Percentiles rank a stretch among this genome's conserved stretches.
Evolutionary conservation across 768 basidiomycete genomes (phyloP).

Genomic region (Lactarius hengduanensis): DNA sequence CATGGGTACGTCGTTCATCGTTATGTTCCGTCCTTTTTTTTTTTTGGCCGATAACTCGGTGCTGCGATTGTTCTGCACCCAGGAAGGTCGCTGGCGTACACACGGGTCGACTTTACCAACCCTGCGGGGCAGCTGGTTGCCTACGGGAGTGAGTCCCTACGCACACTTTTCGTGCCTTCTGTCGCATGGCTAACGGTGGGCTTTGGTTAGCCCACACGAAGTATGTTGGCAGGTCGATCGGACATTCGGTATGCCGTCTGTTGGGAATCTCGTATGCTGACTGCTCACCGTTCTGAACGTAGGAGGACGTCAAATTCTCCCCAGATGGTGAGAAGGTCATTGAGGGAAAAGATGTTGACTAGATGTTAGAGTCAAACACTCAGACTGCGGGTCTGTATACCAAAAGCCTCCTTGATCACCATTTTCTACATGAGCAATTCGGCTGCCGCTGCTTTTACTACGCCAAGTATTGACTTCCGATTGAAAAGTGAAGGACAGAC

Average conservation of each 20-base stretch:
- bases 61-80: constrained; percentile 1
- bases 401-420: neutral
- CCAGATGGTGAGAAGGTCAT: constrained; percentile 71
- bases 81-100: constrained; percentile 82
- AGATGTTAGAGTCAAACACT: constrained; percentile 20
- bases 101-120: constrained; percentile 72
- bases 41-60: neutral
- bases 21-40: neutral
- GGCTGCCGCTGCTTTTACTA: neutral
- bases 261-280: constrained; percentile 39
- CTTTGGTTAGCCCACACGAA: constrained; percentile 71
- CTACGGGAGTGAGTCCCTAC: constrained; percentile 62
- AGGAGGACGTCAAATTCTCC: constrained; percentile 79
- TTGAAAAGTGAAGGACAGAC: neutral
- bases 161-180: neutral
- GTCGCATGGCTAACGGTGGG: constrained; percentile 16
- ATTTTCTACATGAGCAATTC: neutral
- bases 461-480: neutral
- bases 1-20: constrained; percentile 49
- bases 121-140: constrained; percentile 69
- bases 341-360: constrained; percentile 58
- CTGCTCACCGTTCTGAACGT: constrained; percentile 29
- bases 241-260: constrained; percentile 39
- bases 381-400: constrained; percentile 20
- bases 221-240: constrained; percentile 69